Conservation (phyloP, 2,329 filamentous ascomycete species). For the Onygenales sp. region DNA sequence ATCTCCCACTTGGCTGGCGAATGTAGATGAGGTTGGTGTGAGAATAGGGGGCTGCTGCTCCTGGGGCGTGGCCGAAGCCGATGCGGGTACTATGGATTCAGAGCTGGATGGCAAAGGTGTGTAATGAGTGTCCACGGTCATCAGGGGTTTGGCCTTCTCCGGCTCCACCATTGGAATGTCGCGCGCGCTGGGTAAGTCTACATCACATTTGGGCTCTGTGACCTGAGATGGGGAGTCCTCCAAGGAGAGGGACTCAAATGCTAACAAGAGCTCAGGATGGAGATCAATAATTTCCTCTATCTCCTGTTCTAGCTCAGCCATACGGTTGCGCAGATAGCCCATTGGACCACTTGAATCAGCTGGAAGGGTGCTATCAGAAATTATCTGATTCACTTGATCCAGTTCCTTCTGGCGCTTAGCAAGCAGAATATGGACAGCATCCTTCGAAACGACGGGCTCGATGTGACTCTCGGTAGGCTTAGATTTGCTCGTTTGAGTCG, state of each 20-base stretch:
- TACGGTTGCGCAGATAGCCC: background rate
- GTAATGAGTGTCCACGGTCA: no score
- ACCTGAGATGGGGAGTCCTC: slow-evolving; percentile 3
- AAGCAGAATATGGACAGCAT: background rate
- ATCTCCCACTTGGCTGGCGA: background rate
- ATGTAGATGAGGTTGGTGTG: background rate
- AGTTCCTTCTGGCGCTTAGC: background rate
- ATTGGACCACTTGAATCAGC: background rate
- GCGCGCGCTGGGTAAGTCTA: no score
- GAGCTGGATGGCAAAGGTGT: no score
- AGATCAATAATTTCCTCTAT: background rate
- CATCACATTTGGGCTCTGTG: background rate
- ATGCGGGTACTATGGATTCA: no score
- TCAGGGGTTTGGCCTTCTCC: no score
- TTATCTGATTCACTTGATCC: slow-evolving; percentile 1
- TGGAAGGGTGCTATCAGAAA: background rate
- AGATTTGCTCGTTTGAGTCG: background rate
- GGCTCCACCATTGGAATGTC: no score
- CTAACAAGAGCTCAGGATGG: background rate
- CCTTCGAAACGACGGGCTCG: background rate
- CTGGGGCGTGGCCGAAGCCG: background rate
- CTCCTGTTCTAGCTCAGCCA: background rate
- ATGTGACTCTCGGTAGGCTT: background rate
- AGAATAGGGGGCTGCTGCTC: background rate
- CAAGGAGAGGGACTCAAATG: background rate